Percentiles rank a stretch among this genome's conserved stretches.
Conservation (phyloP, 257 asterid species). For the Verbena officinalis region DNA sequence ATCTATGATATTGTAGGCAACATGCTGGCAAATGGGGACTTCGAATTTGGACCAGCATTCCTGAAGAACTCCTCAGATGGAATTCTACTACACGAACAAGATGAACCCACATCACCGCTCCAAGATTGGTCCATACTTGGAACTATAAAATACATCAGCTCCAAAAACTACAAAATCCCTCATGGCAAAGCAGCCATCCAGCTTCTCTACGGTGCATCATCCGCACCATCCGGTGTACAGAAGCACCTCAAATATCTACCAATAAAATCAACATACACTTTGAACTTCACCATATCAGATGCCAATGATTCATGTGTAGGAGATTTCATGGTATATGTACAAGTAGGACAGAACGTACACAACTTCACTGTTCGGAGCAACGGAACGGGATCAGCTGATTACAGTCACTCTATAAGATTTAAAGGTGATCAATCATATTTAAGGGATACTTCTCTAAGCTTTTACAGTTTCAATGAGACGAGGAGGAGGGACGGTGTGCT, state of each 20-base stretch:
- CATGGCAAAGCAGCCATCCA: slow-evolving; percentile 39
- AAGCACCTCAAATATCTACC: neutral
- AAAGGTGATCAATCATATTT: neutral
- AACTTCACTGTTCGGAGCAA: slow-evolving; percentile 27
- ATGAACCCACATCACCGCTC: slow-evolving; percentile 17
- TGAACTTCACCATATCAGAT: slow-evolving; percentile 39
- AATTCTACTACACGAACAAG: slow-evolving; percentile 19
- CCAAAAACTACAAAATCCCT: slow-evolving; percentile 34
- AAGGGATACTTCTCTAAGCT: slow-evolving; percentile 2
- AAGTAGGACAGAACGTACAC: slow-evolving; percentile 10
- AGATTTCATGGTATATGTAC: slow-evolving; percentile 16
- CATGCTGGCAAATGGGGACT: slow-evolving; percentile 27
- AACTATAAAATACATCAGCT: slow-evolving; percentile 30
- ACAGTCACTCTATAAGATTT: slow-evolving; percentile 6
- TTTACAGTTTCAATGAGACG: slow-evolving; percentile 29
- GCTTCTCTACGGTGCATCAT: slow-evolving; percentile 29
- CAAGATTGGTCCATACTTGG: slow-evolving; percentile 36
- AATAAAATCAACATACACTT: neutral
- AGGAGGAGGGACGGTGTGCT: slow-evolving; percentile 21
- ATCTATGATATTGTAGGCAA: slow-evolving; percentile 19
- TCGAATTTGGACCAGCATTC: slow-evolving; percentile 39
- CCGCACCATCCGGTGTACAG: slow-evolving; percentile 18
- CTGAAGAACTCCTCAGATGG: slow-evolving; percentile 30
- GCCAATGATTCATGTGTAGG: slow-evolving; percentile 35
- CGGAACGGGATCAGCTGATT: slow-evolving; percentile 24